Evolutionary conservation across 352 stramenopile genomes (phyloP).

Genomic region (Peronosclerospora sorghi): DNA sequence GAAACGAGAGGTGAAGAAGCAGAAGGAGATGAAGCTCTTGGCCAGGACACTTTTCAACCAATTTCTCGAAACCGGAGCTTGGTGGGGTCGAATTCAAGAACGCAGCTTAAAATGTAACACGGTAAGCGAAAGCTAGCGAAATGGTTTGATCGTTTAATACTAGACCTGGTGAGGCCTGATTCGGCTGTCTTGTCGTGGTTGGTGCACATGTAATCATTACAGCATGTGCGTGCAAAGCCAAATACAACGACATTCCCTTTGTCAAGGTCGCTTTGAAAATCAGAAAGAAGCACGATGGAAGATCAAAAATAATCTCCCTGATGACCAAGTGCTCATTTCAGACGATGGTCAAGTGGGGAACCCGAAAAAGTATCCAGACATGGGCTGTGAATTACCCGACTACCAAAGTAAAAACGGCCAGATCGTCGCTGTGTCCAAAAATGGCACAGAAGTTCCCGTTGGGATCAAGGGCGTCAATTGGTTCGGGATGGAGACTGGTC

Average conservation of each 20-base stretch:
- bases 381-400: constrained; percentile 38
- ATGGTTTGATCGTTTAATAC: neutral
- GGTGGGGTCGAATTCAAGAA: constrained; percentile 44
- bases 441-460: constrained; percentile 45
- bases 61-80: constrained; percentile 17
- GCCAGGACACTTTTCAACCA: constrained; percentile 31
- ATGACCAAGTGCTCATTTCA: constrained; percentile 29
- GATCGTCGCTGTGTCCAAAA: constrained; percentile 32
- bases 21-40: constrained; percentile 57
- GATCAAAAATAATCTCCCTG: constrained; percentile 28
- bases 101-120: constrained; percentile 1
- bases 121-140: too few relatives aligned
- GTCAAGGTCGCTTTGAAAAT: constrained; percentile 18
- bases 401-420: constrained; percentile 52
- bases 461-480: constrained; percentile 59
- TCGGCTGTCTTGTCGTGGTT: constrained; percentile 29
- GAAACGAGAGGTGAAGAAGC: constrained; percentile 6
- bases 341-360: constrained; percentile 47
- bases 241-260: constrained; percentile 5
- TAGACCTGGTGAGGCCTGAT: constrained; percentile 41
- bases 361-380: constrained; percentile 37
- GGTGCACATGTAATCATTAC: constrained; percentile 36
- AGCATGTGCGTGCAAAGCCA: constrained; percentile 18
- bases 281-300: constrained; percentile 15
- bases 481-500: constrained; percentile 65